A percentile compares a stretch with the other conserved stretches of the same genome.
phyloP scores from a whole-genome alignment of 352 stramenopile species.

The Hyaloperonospora arabidopsidis region DNA sequence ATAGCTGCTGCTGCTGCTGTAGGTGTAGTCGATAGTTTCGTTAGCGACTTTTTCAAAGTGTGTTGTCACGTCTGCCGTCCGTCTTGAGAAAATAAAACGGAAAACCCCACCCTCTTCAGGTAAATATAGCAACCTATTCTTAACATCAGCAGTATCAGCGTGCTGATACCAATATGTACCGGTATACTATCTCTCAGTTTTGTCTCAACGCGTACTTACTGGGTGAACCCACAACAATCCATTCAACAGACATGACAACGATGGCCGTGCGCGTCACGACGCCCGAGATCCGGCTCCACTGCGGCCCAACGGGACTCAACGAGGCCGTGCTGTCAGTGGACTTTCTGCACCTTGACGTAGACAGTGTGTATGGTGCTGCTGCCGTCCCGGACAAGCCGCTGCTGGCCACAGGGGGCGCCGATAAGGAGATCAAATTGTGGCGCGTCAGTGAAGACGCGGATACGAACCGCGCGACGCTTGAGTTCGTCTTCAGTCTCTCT shows the following conservation, averaged over 20 bases:
- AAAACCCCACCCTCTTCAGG: too few species aligned
- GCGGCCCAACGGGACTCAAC: constrained; percentile 80
- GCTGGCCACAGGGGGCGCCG: constrained; percentile 72
- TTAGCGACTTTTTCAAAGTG: too few species aligned
- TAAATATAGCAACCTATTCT: too few species aligned
- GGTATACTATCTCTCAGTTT: too few species aligned
- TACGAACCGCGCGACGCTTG: constrained; percentile 22
- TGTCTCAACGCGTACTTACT: too few species aligned
- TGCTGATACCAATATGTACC: too few species aligned
- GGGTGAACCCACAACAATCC: too few species aligned
- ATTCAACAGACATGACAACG: background rate
- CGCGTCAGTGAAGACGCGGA: constrained; percentile 31
- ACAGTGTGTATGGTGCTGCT: background rate
- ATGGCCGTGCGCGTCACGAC: constrained; percentile 51
- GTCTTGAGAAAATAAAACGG: too few species aligned
- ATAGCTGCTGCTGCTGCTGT: background rate
- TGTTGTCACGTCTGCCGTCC: too few species aligned
- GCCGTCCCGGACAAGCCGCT: constrained; percentile 17
- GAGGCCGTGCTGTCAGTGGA: constrained; percentile 81
- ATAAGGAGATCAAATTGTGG: constrained; percentile 88
- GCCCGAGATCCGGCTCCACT: constrained; percentile 83
- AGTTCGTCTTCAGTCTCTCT: constrained; percentile 79
- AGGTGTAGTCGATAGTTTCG: too few species aligned
- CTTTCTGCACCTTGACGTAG: constrained; percentile 36
- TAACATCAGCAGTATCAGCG: too few species aligned